Evolutionary conservation across 1,284 basidiomycete genomes (phyloP).

Genomic region (Austroboletus rostrupii): DNA sequence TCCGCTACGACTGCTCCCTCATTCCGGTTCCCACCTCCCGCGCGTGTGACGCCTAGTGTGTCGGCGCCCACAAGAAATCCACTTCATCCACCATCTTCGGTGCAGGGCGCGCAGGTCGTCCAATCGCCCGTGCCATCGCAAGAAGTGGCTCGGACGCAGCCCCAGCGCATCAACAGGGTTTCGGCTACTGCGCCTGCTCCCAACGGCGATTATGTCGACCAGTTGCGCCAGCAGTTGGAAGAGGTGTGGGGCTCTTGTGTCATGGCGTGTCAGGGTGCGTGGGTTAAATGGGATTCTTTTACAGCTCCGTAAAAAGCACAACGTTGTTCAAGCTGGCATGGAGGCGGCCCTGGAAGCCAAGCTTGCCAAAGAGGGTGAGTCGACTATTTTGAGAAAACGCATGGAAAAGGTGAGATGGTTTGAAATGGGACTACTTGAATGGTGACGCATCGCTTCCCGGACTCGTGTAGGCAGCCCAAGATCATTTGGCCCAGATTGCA

Average conservation of each 20-base stretch:
- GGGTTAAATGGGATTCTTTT: conserved; percentile 7
- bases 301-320: conserved; percentile 51
- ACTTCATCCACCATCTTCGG: conserved; percentile 16
- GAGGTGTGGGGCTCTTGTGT: conserved; percentile 37
- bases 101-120: conserved; percentile 9
- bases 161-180: conserved; percentile 9
- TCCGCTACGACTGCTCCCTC: conserved; percentile 4
- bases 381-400: conserved; percentile 30
- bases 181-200: conserved; percentile 3
- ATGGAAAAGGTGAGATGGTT: conserved; percentile 26
- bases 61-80: conserved; percentile 10
- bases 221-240: conserved; percentile 41
- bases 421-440: neutral
- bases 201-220: conserved; percentile 9
- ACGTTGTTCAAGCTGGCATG: conserved; percentile 31
- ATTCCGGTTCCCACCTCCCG: conserved; percentile 9
- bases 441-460: neutral
- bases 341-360: conserved; percentile 21
- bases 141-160: conserved; percentile 12
- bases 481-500: conserved; percentile 54
- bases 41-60: conserved; percentile 10
- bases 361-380: conserved; percentile 32
- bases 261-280: conserved; percentile 5
- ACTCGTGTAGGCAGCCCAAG: conserved; percentile 46
- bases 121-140: conserved; percentile 25